A percentile compares a stretch with the other conserved stretches of the same genome.
Conservation (phyloP, 805 yeast species). For the Cyberlindnera euphorbiae region DNA sequence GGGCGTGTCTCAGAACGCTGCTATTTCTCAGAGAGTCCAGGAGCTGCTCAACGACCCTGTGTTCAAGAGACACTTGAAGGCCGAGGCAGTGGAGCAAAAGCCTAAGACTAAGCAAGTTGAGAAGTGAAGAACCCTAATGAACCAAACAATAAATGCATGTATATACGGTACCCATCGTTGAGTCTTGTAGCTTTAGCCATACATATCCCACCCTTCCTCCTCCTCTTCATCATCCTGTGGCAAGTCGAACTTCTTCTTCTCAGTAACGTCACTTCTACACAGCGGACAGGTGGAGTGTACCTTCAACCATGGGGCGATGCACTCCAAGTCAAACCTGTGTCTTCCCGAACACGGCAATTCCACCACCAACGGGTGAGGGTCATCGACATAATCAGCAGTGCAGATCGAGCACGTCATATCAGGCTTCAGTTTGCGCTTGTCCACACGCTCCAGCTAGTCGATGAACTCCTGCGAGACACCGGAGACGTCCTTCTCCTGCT, state of each 20-base stretch:
- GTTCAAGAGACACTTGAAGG: constrained; percentile 48
- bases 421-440: constrained; percentile 34
- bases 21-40: constrained; percentile 45
- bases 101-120: constrained; percentile 13
- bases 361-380: constrained; percentile 76
- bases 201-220: constrained; percentile 74
- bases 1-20: constrained; percentile 13
- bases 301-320: constrained; percentile 85
- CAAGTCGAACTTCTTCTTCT: constrained; percentile 36
- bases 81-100: constrained; percentile 6
- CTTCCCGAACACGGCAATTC: constrained; percentile 56
- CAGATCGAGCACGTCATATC: constrained; percentile 83
- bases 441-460: constrained; percentile 73
- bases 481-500: constrained; percentile 21
- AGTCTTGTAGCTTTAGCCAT: constrained; percentile 37
- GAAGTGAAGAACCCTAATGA: neutral
- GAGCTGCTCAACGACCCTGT: constrained; percentile 67
- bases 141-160: too few relatives aligned
- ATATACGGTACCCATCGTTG: neutral
- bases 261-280: constrained; percentile 70
- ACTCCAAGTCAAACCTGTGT: constrained; percentile 84
- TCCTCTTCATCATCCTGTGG: constrained; percentile 38
- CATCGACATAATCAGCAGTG: constrained; percentile 64
- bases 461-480: constrained; percentile 70
- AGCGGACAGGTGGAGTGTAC: constrained; percentile 76